Evolutionary conservation across 192 early-diverging fungal species (phyloP).

Genomic region (Gaertneriomyces sp.): DNA sequence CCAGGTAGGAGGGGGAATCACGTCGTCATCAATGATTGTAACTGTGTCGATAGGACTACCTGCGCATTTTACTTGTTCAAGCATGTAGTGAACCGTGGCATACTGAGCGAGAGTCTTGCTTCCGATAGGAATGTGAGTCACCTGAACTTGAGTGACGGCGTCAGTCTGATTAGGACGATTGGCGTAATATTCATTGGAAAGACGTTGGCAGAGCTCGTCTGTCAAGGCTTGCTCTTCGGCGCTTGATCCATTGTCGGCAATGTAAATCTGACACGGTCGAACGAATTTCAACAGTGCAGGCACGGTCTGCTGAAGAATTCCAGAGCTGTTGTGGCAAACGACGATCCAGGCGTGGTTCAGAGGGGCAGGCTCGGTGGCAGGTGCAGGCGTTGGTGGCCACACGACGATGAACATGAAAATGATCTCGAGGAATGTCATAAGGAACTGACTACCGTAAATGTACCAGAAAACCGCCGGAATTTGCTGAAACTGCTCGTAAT

Average conservation of each 20-base stretch:
- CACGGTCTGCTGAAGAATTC: constrained; percentile 12
- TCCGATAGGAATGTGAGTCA: constrained; percentile 13
- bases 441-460: too few relatives aligned
- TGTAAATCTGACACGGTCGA: constrained; percentile 19
- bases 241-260: constrained; percentile 29
- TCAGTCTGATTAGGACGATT: constrained; percentile 8
- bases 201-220: neutral
- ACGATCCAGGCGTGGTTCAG: constrained; percentile 20
- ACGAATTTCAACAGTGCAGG: constrained; percentile 11
- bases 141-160: constrained; percentile 7
- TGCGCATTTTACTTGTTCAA: constrained; percentile 2
- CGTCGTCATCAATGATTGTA: constrained; percentile 27
- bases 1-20: neutral
- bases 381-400: neutral
- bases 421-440: too few relatives aligned
- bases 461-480: too few relatives aligned
- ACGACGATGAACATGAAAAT: neutral
- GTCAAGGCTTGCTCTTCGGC: constrained; percentile 20
- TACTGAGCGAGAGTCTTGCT: constrained; percentile 25
- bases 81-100: constrained; percentile 6
- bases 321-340: constrained; percentile 29
- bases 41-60: constrained; percentile 10
- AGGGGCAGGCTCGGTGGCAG: neutral
- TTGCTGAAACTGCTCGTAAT: too few relatives aligned
- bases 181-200: constrained; percentile 17